Base-by-base conservation (phyloP, 164 flowering plant genomes). In the Tetrastigma voinierianum region DNA sequence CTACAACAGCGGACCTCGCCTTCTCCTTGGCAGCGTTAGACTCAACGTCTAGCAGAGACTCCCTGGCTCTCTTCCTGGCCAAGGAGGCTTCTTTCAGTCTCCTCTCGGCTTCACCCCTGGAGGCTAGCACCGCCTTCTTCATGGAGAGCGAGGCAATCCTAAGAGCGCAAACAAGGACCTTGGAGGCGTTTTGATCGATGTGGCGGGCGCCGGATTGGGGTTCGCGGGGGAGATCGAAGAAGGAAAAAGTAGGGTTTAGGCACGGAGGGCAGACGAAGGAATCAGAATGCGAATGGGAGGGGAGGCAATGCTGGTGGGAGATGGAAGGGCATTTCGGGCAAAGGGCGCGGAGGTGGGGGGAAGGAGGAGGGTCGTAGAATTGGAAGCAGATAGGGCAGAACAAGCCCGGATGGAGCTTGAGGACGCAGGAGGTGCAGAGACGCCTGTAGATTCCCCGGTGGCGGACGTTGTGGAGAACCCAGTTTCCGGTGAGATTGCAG, bases 21-120 rank as follows among this genome's bases (percentile, higher is more conserved):
- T 75, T 77, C 23, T 74, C 75, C 69, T 61, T 76, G 13, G 49
- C 15, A n/a, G 60, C 66, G 10, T 77, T 10, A 17, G 10, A 17
- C 1, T 66, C 59, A 4, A 80, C 64, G 7, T 65, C 64, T 18
- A 87, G 87, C 69, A 90, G 54, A 1, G 86, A 90, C 62, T 88
- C 90, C 53, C 70, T 72, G 0, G 91, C 97, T 40, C 84, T 72
- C 82, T 84, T 90, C 77, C 78, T 73, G 17, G 87, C 74, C 12
- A 70, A 10, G 0, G 78, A 78, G 13, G 97, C 91, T 66, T 91
- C 97, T 58, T 73, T 82, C 1, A 73, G 91, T 43, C 78, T 77
- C 74, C 71, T 80, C 58, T 85, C 90, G 2, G 89, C 91, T 16
- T 86, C 91, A 0, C 57, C 43, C 52, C 77, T 73, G 2, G 83